Conservation (phyloP, 306 rosid genomes). For the Prunus armeniaca region DNA sequence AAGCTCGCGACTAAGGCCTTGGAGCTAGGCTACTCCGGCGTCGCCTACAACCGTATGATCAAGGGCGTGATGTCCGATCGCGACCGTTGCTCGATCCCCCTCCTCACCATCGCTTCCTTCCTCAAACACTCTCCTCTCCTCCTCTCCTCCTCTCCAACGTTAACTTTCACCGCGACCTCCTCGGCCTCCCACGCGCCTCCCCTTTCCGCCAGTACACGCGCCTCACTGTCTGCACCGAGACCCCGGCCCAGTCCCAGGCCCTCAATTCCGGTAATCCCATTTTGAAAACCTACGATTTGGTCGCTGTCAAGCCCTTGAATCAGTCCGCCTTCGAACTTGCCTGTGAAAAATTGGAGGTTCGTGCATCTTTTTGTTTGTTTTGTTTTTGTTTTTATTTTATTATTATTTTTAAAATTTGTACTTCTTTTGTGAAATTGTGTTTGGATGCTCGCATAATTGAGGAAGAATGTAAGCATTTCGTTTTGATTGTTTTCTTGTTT, state of each 20-base stretch:
- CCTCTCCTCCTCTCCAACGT: conserved; percentile 61
- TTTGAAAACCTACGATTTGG: conserved; percentile 78
- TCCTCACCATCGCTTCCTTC: conserved; percentile 57
- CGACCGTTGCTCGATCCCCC: conserved; percentile 72
- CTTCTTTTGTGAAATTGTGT: not conserved
- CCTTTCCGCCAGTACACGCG: conserved; percentile 93
- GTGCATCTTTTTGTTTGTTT: conserved; percentile 1
- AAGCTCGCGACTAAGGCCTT: conserved; percentile 62
- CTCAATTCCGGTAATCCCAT: conserved; percentile 75
- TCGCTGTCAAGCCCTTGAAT: conserved; percentile 62
- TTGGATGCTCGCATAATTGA: not conserved
- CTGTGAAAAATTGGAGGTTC: conserved; percentile 73
- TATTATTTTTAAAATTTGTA: no score
- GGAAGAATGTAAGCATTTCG: not conserved
- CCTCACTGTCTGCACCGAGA: conserved; percentile 60
- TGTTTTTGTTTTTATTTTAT: not conserved
- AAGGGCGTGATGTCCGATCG: conserved; percentile 84
- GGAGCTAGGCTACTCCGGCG: conserved; percentile 85
- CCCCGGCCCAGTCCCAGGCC: conserved; percentile 41
- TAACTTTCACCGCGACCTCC: conserved; percentile 66
- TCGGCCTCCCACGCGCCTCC: conserved; percentile 48
- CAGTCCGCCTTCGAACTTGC: conserved; percentile 68
- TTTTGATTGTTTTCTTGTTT: not conserved
- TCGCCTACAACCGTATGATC: conserved; percentile 80
- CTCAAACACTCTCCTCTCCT: conserved; percentile 63